A percentile compares a stretch with the other conserved stretches of the same genome.
These are phyloP conservation scores for Colletotrichum horii DNA, from an alignment of 2,329 filamentous ascomycete genomes.

Conservation along the genomic window DNA sequence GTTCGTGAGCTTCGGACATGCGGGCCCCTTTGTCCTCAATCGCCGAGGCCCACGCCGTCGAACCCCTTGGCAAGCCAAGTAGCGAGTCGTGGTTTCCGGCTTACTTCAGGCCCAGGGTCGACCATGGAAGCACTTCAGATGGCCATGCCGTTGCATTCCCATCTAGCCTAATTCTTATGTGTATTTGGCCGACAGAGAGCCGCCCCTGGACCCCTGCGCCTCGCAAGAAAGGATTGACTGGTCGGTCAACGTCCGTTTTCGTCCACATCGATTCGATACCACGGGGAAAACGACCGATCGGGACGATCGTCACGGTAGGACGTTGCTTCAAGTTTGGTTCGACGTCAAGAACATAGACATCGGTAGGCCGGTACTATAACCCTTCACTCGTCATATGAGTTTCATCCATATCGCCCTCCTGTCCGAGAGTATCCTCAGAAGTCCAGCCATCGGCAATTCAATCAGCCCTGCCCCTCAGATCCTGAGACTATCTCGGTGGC, in stretches of 20 bases:
- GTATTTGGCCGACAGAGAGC: conserved; percentile 1
- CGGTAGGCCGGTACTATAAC: background rate
- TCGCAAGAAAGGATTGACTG: conserved; percentile 6
- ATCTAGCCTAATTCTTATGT: background rate
- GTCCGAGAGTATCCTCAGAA: background rate
- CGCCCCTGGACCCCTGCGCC: conserved; percentile 9
- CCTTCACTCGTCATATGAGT: background rate
- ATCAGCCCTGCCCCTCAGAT: background rate
- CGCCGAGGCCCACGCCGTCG: background rate
- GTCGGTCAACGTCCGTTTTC: conserved; percentile 14
- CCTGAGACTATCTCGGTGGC: background rate
- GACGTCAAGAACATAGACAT: background rate
- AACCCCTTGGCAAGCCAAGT: background rate
- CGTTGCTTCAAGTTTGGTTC: background rate
- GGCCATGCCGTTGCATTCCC: conserved; percentile 1
- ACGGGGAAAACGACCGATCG: background rate
- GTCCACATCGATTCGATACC: background rate
- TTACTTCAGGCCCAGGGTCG: background rate
- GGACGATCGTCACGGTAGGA: background rate
- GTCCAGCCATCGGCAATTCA: background rate
- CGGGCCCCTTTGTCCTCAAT: background rate
- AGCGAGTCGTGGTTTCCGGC: background rate
- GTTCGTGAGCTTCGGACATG: background rate
- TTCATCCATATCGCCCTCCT: background rate
- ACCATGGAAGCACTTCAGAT: background rate